phyloP scores from a whole-genome alignment of 164 flowering plant genomes.

The Sedum album region DNA sequence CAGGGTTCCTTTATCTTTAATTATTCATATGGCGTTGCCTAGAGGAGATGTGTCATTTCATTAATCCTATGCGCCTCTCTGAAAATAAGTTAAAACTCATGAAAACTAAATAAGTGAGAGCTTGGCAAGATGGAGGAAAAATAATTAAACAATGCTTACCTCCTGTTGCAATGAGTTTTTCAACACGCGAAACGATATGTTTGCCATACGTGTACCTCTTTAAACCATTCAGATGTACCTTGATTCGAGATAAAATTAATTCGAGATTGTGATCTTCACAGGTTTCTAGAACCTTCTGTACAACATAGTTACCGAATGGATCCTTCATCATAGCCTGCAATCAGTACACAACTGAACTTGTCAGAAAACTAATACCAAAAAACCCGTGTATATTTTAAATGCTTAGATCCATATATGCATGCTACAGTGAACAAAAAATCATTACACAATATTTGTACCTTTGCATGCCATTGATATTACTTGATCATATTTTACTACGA shows the following conservation, averaged over 20 bases:
- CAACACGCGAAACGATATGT: constrained; percentile 83
- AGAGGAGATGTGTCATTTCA: constrained; percentile 19
- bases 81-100: constrained; percentile 9
- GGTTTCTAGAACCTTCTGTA: constrained; percentile 35
- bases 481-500: too few relatives aligned
- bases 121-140: background rate
- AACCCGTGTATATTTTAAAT: too few relatives aligned
- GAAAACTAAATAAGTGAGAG: background rate
- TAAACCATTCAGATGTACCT: constrained; percentile 63
- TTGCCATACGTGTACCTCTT: constrained; percentile 80
- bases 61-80: constrained; percentile 46
- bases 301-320: constrained; percentile 67
- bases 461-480: too few relatives aligned
- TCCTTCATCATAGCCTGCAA: constrained; percentile 91
- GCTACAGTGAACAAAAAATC: background rate
- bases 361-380: background rate
- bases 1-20: background rate
- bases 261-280: constrained; percentile 67
- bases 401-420: background rate
- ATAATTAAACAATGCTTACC: constrained; percentile 33
- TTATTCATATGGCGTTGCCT: constrained; percentile 8
- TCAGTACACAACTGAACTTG: background rate
- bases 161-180: constrained; percentile 51
- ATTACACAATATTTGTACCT: background rate
- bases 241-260: constrained; percentile 64